Evolutionary conservation across 202 grass and related monocot species (phyloP), one percentile per base, ranked within the genome.

Genomic region (Zoysia matrella): DNA sequence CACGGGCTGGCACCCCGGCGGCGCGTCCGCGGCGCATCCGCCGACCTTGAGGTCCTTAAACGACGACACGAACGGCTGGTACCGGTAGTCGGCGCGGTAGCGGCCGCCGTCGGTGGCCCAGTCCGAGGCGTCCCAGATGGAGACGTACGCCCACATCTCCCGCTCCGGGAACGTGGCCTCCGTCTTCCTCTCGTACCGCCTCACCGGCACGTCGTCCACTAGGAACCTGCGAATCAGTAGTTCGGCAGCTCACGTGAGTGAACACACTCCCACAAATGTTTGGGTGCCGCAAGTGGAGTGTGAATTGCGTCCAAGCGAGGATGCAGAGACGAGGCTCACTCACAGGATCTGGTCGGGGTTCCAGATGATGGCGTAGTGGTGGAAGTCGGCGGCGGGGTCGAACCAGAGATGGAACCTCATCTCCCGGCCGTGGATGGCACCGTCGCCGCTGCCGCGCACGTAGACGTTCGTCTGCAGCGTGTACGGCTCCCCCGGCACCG

Each of bases 391-490:
- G 22, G 91, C 78, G 13, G 91, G 88, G 64, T 94, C 88, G 67
- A 94, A 94, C 91, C 91, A 94, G 55, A 94, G 83, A 80, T 88
- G 88, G 58, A 90, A 94, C 52, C 86, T 63, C 83, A 90, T 86
- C 83, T 94, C 88, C 71, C 88, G 68, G 15, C 91, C 88, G 48
- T 91, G 56, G 76, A 94, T 75, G 55, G 60, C 52, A 14, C 88
- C 82, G 68, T 94, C 91, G 44, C 91, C 91, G 12, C 79, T 88
- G 65, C 91, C 91, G 6, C 86, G 84, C 49, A 94, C 86, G 54
- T 94, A 94, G 7, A 94, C 91, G 54, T 94, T 94, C 1, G 91
- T 94, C 80, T 91, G 91, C 81, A 94, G 83, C 57, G 91, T 94
- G 83, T 94, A 91, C 7, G 91, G 88, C 60, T 94, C 86, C 8